phyloP scores from a whole-genome alignment of 2,329 filamentous ascomycete genomes.

The Colletotrichum sp. region DNA sequence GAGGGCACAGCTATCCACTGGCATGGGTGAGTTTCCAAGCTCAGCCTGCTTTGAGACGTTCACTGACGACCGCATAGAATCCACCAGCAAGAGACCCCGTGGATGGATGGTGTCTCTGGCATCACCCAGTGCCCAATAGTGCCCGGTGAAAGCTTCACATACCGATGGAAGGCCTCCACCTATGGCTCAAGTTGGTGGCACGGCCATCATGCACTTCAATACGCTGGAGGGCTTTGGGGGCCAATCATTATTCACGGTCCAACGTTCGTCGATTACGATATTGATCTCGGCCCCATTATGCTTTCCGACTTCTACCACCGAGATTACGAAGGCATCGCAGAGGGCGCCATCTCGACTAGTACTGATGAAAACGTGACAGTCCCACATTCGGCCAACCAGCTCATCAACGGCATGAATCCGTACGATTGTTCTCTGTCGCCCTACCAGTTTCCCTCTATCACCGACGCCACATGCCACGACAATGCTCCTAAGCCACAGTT shows the following conservation, averaged over 20 bases:
- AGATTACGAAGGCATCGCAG: slow-evolving; percentile 48
- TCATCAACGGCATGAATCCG: slow-evolving; percentile 51
- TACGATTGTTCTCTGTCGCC: slow-evolving; percentile 45
- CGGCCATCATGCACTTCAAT: slow-evolving; percentile 56
- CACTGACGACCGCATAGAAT: not conserved
- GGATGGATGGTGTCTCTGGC: slow-evolving; percentile 58
- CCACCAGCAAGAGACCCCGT: slow-evolving; percentile 7
- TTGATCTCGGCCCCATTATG: slow-evolving; percentile 62
- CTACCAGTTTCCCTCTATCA: slow-evolving; percentile 60
- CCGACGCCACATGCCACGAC: slow-evolving; percentile 39
- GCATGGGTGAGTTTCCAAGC: slow-evolving; percentile 5
- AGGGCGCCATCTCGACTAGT: slow-evolving; percentile 43
- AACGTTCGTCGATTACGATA: slow-evolving; percentile 56
- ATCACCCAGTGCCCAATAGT: slow-evolving; percentile 56
- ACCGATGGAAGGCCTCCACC: slow-evolving; percentile 59
- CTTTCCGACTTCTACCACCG: slow-evolving; percentile 67
- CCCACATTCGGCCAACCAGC: slow-evolving; percentile 39
- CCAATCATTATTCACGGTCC: slow-evolving; percentile 64
- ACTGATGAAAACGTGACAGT: slow-evolving; percentile 46
- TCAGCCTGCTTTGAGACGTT: too few species aligned
- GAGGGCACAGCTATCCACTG: slow-evolving; percentile 18
- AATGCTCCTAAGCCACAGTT: not conserved
- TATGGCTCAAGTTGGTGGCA: slow-evolving; percentile 66
- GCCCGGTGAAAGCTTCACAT: slow-evolving; percentile 57
- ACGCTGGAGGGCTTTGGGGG: slow-evolving; percentile 62